phyloP scores from a whole-genome alignment of 2,329 filamentous ascomycete genomes.

The Madurella mycetomatis region DNA sequence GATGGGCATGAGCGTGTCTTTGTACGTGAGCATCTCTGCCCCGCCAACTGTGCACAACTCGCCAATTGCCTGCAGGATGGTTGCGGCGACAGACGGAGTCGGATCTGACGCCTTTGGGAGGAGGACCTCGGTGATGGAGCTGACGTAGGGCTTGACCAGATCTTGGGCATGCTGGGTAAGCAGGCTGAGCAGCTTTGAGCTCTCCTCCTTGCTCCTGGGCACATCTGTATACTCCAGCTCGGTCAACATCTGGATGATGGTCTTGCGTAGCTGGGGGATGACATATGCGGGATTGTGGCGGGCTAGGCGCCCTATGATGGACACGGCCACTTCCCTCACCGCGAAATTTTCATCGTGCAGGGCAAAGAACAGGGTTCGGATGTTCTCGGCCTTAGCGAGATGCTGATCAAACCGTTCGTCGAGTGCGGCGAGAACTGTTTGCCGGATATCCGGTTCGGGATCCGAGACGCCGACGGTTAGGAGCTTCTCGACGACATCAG shows the following conservation, averaged over 20 bases:
- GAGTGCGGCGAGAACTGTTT: slow-evolving; percentile 81
- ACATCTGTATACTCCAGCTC: slow-evolving; percentile 96
- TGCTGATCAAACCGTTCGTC: slow-evolving; percentile 94
- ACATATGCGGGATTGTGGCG: slow-evolving; percentile 94
- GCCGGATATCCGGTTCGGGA: slow-evolving; percentile 79
- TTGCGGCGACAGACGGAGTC: slow-evolving; percentile 84
- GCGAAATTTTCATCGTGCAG: slow-evolving; percentile 92
- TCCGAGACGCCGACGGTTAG: slow-evolving; percentile 94
- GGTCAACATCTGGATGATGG: slow-evolving; percentile 91
- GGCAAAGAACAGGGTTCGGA: slow-evolving; percentile 89
- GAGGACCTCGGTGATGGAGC: slow-evolving; percentile 93
- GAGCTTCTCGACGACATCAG: slow-evolving; percentile 95
- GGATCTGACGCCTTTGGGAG: slow-evolving; percentile 84
- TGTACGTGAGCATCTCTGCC: slow-evolving; percentile 88
- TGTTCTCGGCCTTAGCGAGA: slow-evolving; percentile 95
- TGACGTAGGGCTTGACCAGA: slow-evolving; percentile 92
- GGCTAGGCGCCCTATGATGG: slow-evolving; percentile 91
- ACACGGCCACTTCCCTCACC: slow-evolving; percentile 90
- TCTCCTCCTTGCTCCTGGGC: slow-evolving; percentile 91
- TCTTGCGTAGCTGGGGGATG: slow-evolving; percentile 90
- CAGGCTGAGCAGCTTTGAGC: slow-evolving; percentile 85
- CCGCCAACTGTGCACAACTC: slow-evolving; percentile 92
- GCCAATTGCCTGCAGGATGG: slow-evolving; percentile 90
- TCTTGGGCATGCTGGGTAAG: slow-evolving; percentile 89
- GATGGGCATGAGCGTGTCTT: slow-evolving; percentile 88